Conservation (phyloP, 768 basidiomycete genomes). For the Guyanaporus albipodus region DNA sequence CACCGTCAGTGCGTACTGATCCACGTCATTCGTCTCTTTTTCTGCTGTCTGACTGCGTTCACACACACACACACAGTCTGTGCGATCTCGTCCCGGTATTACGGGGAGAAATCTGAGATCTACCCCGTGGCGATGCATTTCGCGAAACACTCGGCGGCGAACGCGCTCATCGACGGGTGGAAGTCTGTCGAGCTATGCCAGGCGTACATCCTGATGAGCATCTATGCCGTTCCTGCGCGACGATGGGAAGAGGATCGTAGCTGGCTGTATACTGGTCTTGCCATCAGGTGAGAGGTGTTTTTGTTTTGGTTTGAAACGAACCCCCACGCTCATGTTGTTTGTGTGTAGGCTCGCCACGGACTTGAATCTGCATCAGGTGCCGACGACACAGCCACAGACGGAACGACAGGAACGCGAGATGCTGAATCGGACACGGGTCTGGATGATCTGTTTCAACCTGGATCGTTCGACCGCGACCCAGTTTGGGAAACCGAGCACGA, state of each 20-base stretch:
- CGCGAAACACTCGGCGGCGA: conserved; percentile 77
- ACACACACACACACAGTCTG: conserved; percentile 70
- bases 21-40: not conserved
- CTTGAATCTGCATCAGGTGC: conserved; percentile 74
- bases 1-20: conserved; percentile 76
- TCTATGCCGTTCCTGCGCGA: conserved; percentile 74
- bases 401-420: conserved; percentile 80
- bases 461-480: conserved; percentile 86
- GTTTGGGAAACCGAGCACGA: conserved; percentile 85
- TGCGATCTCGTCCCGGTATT: conserved; percentile 81
- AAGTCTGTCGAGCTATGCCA: conserved; percentile 87
- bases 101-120: conserved; percentile 74
- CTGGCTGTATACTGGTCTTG: conserved; percentile 86
- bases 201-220: conserved; percentile 85
- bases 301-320: too few species aligned
- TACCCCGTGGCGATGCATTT: conserved; percentile 89
- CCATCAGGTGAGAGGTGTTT: conserved; percentile 52
- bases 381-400: conserved; percentile 55
- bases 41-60: not conserved
- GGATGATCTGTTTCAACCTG: conserved; percentile 88
- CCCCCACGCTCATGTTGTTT: too few species aligned
- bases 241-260: conserved; percentile 89
- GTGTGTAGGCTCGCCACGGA: conserved; percentile 76
- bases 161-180: conserved; percentile 76
- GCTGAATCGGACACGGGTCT: conserved; percentile 79